A percentile compares a stretch with the other conserved stretches of the same genome.
Evolutionary conservation across 2,329 filamentous ascomycete species (phyloP).

Genomic region (Colletotrichum abscissum): DNA sequence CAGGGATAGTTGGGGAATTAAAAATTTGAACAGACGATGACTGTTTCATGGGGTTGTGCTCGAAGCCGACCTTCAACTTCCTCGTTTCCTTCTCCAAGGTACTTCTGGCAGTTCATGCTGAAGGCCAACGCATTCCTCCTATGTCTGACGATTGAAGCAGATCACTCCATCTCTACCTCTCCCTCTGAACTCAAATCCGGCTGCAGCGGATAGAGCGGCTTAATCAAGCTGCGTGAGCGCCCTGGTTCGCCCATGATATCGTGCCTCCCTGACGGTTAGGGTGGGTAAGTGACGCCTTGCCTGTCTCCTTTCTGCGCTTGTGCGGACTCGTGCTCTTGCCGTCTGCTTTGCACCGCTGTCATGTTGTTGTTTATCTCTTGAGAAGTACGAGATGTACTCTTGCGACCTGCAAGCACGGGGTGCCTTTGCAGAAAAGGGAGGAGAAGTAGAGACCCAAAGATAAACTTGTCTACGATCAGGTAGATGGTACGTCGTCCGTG

Average conservation of each 20-base stretch:
- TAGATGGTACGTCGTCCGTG: too few relatives aligned
- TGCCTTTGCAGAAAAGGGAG: too few relatives aligned
- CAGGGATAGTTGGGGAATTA: not conserved
- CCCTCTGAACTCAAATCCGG: not conserved
- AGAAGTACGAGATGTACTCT: too few relatives aligned
- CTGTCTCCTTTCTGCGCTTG: too few relatives aligned
- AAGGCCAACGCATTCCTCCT: not conserved
- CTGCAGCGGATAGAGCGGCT: not conserved
- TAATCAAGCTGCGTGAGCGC: too few relatives aligned
- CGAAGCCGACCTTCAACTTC: not conserved
- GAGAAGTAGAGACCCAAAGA: too few relatives aligned
- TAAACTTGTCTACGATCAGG: too few relatives aligned
- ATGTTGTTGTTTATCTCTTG: not conserved
- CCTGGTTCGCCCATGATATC: not conserved
- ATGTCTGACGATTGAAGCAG: too few relatives aligned
- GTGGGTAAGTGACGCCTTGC: too few relatives aligned
- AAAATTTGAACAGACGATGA: not conserved
- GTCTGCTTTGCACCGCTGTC: not conserved
- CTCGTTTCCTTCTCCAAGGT: not conserved
- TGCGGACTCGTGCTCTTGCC: not conserved
- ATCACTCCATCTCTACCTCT: not conserved
- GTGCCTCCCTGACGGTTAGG: too few relatives aligned
- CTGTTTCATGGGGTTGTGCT: not conserved
- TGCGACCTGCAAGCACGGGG: too few relatives aligned
- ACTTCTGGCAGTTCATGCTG: not conserved